These are phyloP conservation scores for Knufia petricola DNA, from an alignment of 2,329 filamentous ascomycete genomes.

Conservation along the genomic window DNA sequence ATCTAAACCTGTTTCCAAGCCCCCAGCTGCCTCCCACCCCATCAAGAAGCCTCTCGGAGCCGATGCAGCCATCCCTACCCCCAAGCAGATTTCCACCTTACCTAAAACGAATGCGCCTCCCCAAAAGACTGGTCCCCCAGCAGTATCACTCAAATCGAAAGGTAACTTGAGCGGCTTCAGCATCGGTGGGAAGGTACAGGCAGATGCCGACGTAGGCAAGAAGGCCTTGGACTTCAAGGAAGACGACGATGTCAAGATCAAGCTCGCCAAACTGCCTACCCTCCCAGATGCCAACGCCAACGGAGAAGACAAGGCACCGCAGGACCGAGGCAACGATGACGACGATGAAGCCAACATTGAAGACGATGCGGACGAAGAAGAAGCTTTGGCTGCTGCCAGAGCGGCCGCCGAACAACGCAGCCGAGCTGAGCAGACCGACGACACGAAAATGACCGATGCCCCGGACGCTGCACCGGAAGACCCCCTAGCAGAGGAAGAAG, in stretches of 20 bases:
- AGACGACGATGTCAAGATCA: constrained; percentile 76
- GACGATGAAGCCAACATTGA: constrained; percentile 65
- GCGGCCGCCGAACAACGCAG: constrained; percentile 72
- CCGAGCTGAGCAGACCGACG: constrained; percentile 28
- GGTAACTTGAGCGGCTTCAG: constrained; percentile 77
- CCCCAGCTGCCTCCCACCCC: too few species aligned
- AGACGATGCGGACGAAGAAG: constrained; percentile 76
- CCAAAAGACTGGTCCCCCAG: constrained; percentile 14
- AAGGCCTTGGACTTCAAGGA: constrained; percentile 78
- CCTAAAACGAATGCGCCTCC: constrained; percentile 32
- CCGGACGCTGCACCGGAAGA: constrained; percentile 31
- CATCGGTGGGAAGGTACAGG: constrained; percentile 56
- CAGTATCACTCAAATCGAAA: constrained; percentile 49
- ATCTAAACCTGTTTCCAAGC: constrained; percentile 70
- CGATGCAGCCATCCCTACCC: constrained; percentile 37
- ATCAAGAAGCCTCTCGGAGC: constrained; percentile 63
- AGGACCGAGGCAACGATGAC: constrained; percentile 56
- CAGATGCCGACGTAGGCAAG: constrained; percentile 61
- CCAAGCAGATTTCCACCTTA: constrained; percentile 32
- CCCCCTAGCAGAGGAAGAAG: constrained; percentile 50
- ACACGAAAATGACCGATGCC: constrained; percentile 28
- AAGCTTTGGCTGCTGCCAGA: constrained; percentile 73
- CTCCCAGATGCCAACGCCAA: constrained; percentile 56
- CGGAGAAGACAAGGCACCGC: constrained; percentile 42
- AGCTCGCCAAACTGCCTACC: constrained; percentile 80